Evolutionary conservation across 805 yeast species (phyloP), one percentile per base, ranked within the genome.

Genomic region (Teunomyces kruisii): DNA sequence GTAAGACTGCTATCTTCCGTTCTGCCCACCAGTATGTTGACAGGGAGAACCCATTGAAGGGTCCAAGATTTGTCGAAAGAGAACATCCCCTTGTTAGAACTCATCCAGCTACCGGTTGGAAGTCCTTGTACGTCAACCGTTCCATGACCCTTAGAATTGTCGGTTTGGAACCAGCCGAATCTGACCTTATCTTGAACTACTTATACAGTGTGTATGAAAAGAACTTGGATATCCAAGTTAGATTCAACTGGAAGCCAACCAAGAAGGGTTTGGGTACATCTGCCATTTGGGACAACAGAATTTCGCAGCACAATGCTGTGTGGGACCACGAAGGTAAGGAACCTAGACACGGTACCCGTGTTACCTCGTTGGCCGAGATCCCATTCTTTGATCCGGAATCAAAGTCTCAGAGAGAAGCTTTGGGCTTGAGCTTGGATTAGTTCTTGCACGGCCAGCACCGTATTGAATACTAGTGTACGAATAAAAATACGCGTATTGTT

Each of bases 231-330:
- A 52, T 52, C 27, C 56, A 52, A 28, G 55, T 52, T 37, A 47
- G 55, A 44, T 52, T 52, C 49, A 50, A 50, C 50, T 52, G 55
- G 55, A 47, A 45, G 31, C 51, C 55, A 10, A 47, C 54, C 26
- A 43, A 45, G 42, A 38, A 45, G 35, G 54, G 54, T 15, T 41
- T 48, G 39, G 54, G 54, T 12, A 43, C 49, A 28, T 66, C 79
- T 30, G 84, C 81, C 7, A 53, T 80, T 29, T 80, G 85, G 84
- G 85, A 81, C 54, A 81, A 80, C 67, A 66, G 85, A 58, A 56
- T 77, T 43, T 68, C 80, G 17, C 72, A 72, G 46, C 87, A 81
- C 63, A 64, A 67, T 46, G 81, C 82, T 9, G 72, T 78, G 12
- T 67, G 73, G 64, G 82, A 77, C 53, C 74, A 76, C 57, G 78